These are phyloP conservation scores for Backusella luteola DNA, from an alignment of 192 early-diverging fungal species.

Conservation along the genomic window DNA sequence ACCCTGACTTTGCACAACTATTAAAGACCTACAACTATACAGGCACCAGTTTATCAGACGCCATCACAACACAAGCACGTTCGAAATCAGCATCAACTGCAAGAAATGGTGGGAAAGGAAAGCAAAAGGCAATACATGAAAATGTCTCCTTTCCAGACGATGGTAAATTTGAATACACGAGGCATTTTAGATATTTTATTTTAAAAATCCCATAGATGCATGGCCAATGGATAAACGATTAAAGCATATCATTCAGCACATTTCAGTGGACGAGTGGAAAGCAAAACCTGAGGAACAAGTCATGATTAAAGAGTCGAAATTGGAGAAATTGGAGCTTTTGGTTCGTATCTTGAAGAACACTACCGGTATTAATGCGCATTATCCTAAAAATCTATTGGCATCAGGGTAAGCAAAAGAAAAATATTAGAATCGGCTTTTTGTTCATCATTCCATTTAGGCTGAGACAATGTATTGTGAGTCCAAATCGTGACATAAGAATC, in stretches of 20 bases:
- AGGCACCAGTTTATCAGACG: slow-evolving; percentile 77
- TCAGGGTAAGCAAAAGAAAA: slow-evolving; percentile 17
- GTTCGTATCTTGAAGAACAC: slow-evolving; percentile 37
- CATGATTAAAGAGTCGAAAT: slow-evolving; percentile 21
- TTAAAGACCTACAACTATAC: slow-evolving; percentile 35
- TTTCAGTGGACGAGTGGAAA: slow-evolving; percentile 30
- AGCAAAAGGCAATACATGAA: slow-evolving; percentile 27
- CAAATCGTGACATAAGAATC: slow-evolving; percentile 58
- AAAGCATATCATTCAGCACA: slow-evolving; percentile 11
- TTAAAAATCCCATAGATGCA: slow-evolving; percentile 14
- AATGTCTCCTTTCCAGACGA: slow-evolving; percentile 35
- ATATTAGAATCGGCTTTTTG: neutral
- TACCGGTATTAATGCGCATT: slow-evolving; percentile 24
- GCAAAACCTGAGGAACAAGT: neutral
- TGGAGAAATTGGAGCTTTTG: slow-evolving; percentile 30
- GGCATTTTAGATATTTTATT: no score
- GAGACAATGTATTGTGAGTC: slow-evolving; percentile 46
- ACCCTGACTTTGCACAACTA: slow-evolving; percentile 15
- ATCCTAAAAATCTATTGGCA: slow-evolving; percentile 23
- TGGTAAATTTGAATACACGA: slow-evolving; percentile 7
- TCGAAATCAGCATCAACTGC: slow-evolving; percentile 13
- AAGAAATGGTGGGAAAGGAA: slow-evolving; percentile 21
- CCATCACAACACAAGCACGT: slow-evolving; percentile 52
- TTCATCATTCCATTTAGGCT: slow-evolving; percentile 33
- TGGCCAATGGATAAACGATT: slow-evolving; percentile 25